Base-by-base conservation (phyloP, 345 rosid genomes). In the Camelina hispida region DNA sequence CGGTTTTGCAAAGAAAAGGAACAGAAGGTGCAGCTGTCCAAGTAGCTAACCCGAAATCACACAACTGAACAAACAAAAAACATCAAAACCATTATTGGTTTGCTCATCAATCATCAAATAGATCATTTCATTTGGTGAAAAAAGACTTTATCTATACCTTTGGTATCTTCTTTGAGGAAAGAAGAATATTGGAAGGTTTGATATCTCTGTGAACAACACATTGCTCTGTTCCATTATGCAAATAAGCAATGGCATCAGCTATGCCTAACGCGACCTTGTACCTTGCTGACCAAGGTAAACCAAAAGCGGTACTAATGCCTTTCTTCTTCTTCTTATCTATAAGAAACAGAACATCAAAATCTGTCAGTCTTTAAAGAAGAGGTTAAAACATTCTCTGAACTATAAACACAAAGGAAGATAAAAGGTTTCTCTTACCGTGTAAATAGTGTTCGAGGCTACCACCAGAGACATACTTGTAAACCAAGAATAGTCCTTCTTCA, bases 151-250 rank as follows among this genome's bases (percentile, higher is more conserved):
- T 54, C 43, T 14, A 81, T 71, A 92, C 97, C 93, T 92, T 92
- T 38, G 99, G 94, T 56, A 53, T 80, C 66, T 84, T 95, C 80
- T 92, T 95, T 75, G 99, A 90, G 20, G 99, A 90, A 77, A 95
- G 99, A 53, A 92, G 97, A 71, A 95, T 89, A 52, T 95, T 95
- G 6, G 99, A 95, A 13, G 99, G 99, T 69, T 95, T 92, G 62
- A 95, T 92, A 75, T 95, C 99, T 81, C 97, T 90, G 15, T 95
- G 99, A 69, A 92, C 99, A 82, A 95, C 93, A 79, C 97, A 92
- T 83, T 92, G 89, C 9, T 90, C 98, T 4, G 97, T 89, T 65
- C 97, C 97, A 50, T 81, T 87, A 80, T 92, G 99, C 80, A 95
- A 80, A 79, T 90, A 95, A 14, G 89, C 87, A n/a, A 95, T 79